phyloP scores from a whole-genome alignment of 2,329 filamentous ascomycete genomes.

The Penicillium sclerotiorum region DNA sequence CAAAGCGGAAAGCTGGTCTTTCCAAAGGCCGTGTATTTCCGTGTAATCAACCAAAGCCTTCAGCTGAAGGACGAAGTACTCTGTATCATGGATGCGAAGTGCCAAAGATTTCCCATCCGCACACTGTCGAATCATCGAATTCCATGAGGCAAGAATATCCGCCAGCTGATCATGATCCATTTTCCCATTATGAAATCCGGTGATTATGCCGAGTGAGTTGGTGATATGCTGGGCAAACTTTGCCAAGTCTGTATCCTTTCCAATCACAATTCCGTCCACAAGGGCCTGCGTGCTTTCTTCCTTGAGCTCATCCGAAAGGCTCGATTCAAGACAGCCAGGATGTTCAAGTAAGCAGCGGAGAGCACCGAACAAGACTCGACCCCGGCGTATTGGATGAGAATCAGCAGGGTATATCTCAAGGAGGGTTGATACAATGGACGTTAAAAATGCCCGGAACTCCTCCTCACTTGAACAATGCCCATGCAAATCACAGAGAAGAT shows the following conservation, averaged over 20 bases:
- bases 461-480: conserved; percentile 30
- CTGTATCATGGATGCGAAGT: conserved; percentile 53
- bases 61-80: conserved; percentile 55
- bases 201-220: conserved; percentile 38
- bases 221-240: conserved; percentile 31
- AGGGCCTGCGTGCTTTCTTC: conserved; percentile 29
- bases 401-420: conserved; percentile 37
- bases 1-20: conserved; percentile 52
- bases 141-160: conserved; percentile 39
- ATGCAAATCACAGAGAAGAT: conserved; percentile 37
- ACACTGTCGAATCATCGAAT: conserved; percentile 48
- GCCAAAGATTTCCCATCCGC: conserved; percentile 46
- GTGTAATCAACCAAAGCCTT: conserved; percentile 59
- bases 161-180: conserved; percentile 31
- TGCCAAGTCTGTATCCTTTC: conserved; percentile 31
- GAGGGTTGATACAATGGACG: conserved; percentile 31
- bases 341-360: conserved; percentile 40
- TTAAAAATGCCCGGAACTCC: conserved; percentile 31
- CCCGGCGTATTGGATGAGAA: conserved; percentile 40
- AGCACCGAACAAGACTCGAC: conserved; percentile 37
- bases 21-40: conserved; percentile 59
- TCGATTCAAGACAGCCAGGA: conserved; percentile 29
- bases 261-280: conserved; percentile 14
- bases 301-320: conserved; percentile 30
- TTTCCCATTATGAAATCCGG: conserved; percentile 38